These are phyloP conservation scores for Corymbia calophylla DNA, from an alignment of 441 rosid genomes.

Conservation along the genomic window DNA sequence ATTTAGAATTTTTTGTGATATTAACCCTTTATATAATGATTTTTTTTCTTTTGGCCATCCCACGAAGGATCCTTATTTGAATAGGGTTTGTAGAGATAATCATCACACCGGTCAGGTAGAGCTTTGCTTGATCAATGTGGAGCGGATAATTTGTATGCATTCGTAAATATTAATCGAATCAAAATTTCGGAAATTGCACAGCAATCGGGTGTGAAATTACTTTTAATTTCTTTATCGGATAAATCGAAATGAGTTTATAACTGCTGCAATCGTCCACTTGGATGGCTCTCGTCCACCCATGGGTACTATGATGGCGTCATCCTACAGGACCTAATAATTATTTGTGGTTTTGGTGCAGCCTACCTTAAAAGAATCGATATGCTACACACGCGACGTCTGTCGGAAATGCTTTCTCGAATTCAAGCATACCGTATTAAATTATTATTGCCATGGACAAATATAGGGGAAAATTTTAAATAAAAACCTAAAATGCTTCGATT, in stretches of 20 bases:
- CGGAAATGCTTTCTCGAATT: neutral
- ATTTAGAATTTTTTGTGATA: too few species aligned
- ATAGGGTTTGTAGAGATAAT: neutral
- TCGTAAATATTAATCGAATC: neutral
- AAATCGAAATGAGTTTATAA: neutral
- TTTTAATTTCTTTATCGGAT: neutral
- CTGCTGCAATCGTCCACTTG: neutral
- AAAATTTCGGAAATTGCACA: neutral
- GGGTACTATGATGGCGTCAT: neutral
- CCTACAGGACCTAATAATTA: neutral
- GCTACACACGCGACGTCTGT: accelerated
- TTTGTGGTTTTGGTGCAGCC: neutral
- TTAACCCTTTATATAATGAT: too few species aligned
- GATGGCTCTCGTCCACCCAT: neutral
- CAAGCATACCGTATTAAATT: neutral
- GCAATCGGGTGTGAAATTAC: neutral
- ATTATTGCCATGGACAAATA: neutral
- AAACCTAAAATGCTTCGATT: too few species aligned
- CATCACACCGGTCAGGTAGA: neutral
- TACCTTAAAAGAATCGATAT: neutral
- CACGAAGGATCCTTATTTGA: neutral
- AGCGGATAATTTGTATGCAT: neutral
- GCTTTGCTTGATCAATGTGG: neutral
- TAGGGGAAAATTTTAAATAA: too few species aligned
- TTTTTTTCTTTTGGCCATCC: too few species aligned